phyloP scores from a whole-genome alignment of 352 stramenopile genomes.

The Globisporangium alternatum region DNA sequence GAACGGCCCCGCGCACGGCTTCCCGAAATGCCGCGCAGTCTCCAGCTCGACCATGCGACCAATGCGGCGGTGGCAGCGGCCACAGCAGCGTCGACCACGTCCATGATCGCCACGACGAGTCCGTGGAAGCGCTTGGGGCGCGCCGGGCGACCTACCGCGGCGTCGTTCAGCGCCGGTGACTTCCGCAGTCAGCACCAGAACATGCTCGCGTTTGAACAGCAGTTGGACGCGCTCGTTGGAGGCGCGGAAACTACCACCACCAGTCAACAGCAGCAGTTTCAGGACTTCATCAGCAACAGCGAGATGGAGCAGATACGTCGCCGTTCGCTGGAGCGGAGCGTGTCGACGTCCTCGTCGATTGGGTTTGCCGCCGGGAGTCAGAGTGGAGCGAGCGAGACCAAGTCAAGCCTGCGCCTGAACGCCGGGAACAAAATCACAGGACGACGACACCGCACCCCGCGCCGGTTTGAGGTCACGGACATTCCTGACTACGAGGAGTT shows the following conservation, averaged over 20 bases:
- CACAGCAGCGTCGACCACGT: conserved; percentile 1
- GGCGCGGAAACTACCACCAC: conserved; percentile 8
- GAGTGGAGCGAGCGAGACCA: conserved; percentile 2
- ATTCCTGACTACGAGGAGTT: conserved; percentile 47
- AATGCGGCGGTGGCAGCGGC: background rate
- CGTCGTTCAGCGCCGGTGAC: conserved; percentile 27
- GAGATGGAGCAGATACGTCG: conserved; percentile 6
- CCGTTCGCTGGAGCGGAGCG: conserved; percentile 11
- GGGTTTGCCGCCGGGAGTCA: conserved; percentile 3
- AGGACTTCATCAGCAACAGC: background rate
- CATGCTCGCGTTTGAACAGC: conserved; percentile 17
- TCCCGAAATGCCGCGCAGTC: conserved; percentile 13
- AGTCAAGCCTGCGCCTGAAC: conserved; percentile 1
- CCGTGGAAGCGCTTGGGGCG: conserved; percentile 9
- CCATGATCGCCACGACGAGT: conserved; percentile 12
- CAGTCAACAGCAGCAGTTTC: conserved; percentile 7
- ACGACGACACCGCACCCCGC: conserved; percentile 49
- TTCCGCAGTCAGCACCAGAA: conserved; percentile 13
- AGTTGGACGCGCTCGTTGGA: conserved; percentile 16
- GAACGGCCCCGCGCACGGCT: background rate
- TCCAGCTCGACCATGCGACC: conserved; percentile 10
- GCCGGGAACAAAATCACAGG: conserved; percentile 45
- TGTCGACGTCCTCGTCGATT: conserved; percentile 14
- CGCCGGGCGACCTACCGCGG: conserved; percentile 12
- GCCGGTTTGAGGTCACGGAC: conserved; percentile 74